phyloP scores from a whole-genome alignment of 139 green algal species.

The Edaphochlamys debaryana region DNA sequence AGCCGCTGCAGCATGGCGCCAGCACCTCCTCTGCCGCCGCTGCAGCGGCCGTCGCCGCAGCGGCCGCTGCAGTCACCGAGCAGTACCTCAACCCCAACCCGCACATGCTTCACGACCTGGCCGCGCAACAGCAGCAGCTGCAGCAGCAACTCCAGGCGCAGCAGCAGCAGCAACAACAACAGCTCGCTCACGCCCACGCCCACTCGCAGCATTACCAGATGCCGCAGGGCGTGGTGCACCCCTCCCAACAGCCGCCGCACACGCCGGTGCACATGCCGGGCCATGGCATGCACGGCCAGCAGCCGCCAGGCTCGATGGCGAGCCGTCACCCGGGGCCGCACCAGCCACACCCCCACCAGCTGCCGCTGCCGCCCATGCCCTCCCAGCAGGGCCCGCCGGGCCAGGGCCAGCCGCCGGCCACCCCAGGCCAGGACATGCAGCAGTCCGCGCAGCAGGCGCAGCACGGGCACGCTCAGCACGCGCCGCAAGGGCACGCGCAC shows the following conservation, averaged over 20 bases:
- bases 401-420: too few relatives aligned
- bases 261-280: background rate
- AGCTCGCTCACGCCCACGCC: background rate
- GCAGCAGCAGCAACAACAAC: conserved; percentile 5
- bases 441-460: background rate
- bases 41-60: too few relatives aligned
- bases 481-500: background rate
- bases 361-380: too few relatives aligned
- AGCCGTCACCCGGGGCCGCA: too few relatives aligned
- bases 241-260: background rate
- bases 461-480: background rate
- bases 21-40: too few relatives aligned
- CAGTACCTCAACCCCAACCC: too few relatives aligned
- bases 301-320: background rate
- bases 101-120: background rate
- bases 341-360: background rate
- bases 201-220: background rate
- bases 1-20: too few relatives aligned
- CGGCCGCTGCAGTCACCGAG: too few relatives aligned
- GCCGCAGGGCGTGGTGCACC: background rate
- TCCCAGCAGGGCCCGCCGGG: too few relatives aligned
- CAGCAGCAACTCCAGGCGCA: background rate
- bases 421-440: too few relatives aligned
- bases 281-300: background rate
- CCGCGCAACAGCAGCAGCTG: background rate